Base-by-base conservation (phyloP, 345 rosid species). In the Bruguiera sexangula region DNA sequence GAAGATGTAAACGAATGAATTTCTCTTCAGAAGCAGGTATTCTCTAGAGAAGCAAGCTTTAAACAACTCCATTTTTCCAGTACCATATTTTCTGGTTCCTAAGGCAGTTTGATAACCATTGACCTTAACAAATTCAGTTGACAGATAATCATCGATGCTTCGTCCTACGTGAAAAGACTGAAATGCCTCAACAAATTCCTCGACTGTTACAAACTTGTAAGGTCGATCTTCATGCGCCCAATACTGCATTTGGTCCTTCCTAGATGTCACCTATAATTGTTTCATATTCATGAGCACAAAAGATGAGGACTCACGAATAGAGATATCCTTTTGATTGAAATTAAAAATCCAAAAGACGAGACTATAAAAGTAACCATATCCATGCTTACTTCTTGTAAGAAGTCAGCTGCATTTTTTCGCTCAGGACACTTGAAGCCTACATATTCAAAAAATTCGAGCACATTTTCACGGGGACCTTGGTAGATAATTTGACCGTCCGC, bases 371-470 rank as follows among this genome's bases (percentile, higher is more conserved):
- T 27, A 58, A 26, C 27, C 61, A 58, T 43, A 43, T 43, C 50
- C n/a, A 27, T 26, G 19, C 29, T 66, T 65, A 87, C 96, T 79
- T 89, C 95, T 60, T 87, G 95, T 69, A 89, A 73, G 82, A 85
- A 89, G 67, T 87, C 95, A 59, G 92, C 96, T 11, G 79, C 79
- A 6, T 85, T 90, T 82, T 87, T 89, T 75, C 96, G 80, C 70
- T 76, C 78, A 21, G 93, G 91, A 77, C 93, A 88, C 62, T 68
- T 82, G 75, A 88, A 88, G 65, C 92, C 96, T 87, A 87, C 82
- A 4, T 63, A 73, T 58, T 84, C 86, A n/a, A 87, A 89, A 60
- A 89, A 89, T 0, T 74, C 82, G 0, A 87, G 82, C 20, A 85
- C 80, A n/a, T 81, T 55, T 67, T 79, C 85, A 1, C 88, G 80